Evolutionary conservation across 2,329 filamentous ascomycete species (phyloP).

Genomic region (Colletotrichum spinosum): DNA sequence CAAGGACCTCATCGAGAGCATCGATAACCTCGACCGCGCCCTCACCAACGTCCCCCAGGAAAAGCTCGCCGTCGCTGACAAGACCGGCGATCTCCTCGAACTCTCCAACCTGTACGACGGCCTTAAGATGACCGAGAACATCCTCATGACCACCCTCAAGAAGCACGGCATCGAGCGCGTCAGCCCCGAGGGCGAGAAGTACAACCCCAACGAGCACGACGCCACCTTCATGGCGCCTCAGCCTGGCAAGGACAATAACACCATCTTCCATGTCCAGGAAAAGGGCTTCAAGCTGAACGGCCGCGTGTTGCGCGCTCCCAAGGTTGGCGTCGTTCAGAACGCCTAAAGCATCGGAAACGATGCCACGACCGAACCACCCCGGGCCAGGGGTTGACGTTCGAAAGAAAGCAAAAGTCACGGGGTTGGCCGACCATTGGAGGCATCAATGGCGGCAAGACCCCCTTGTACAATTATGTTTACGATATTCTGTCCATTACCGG

Average conservation of each 20-base stretch:
- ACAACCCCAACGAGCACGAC: constrained; percentile 97
- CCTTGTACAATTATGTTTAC: constrained; percentile 49
- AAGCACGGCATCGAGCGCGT: constrained; percentile 96
- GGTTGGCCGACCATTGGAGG: constrained; percentile 16
- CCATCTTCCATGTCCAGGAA: constrained; percentile 91
- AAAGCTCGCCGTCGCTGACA: constrained; percentile 67
- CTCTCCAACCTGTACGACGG: constrained; percentile 86
- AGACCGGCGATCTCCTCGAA: constrained; percentile 72
- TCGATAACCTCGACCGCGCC: constrained; percentile 97
- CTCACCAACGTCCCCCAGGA: constrained; percentile 81
- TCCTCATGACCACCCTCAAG: constrained; percentile 87
- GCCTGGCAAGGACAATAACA: constrained; percentile 88
- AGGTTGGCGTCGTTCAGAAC: constrained; percentile 97
- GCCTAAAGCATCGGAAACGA: constrained; percentile 46
- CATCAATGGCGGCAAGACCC: constrained; percentile 27
- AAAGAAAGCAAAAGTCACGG: constrained; percentile 19
- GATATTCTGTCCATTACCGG: constrained; percentile 34
- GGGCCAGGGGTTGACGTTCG: not conserved
- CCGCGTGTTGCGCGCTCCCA: constrained; percentile 87
- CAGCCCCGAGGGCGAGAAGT: constrained; percentile 85
- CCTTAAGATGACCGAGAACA: constrained; percentile 92
- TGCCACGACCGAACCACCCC: not conserved
- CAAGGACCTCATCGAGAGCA: constrained; percentile 91
- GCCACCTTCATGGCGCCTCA: constrained; percentile 94
- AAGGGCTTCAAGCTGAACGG: constrained; percentile 97